These are phyloP conservation scores for Lotus japonicus DNA, from an alignment of 306 rosid genomes.

Conservation along the genomic window DNA sequence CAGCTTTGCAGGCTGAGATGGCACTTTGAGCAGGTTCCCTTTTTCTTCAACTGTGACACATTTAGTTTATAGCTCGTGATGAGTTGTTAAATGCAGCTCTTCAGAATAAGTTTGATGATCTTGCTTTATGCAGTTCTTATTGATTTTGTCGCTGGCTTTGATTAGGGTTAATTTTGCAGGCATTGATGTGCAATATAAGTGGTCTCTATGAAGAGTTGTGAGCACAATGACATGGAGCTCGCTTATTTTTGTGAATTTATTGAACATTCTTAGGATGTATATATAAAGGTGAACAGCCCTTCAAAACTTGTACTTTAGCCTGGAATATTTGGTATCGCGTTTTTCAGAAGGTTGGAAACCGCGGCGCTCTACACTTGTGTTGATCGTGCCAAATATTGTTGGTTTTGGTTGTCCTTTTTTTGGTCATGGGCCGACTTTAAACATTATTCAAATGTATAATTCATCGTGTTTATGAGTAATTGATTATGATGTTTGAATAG, in stretches of 20 bases:
- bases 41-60: constrained; percentile 16
- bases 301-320: constrained; percentile 10
- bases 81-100: not conserved
- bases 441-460: not conserved
- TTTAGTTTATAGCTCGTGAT: not conserved
- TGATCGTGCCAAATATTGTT: not conserved
- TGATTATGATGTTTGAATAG: too few relatives aligned
- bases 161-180: constrained; percentile 34
- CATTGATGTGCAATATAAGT: not conserved
- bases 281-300: constrained; percentile 29
- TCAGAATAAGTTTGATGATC: not conserved
- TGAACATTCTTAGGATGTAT: constrained; percentile 37
- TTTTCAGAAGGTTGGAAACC: not conserved
- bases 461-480: too few relatives aligned
- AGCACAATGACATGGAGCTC: not conserved
- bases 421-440: too few relatives aligned
- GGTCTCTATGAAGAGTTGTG: too few relatives aligned
- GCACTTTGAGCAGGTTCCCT: constrained; percentile 76
- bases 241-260: constrained; percentile 28
- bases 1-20: constrained; percentile 99
- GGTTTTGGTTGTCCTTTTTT: not conserved
- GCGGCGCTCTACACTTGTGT: not conserved
- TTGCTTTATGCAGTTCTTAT: not conserved
- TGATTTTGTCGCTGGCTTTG: constrained; percentile 8
- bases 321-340: not conserved